Evolutionary conservation across 2,329 filamentous ascomycete genomes (phyloP).

Genomic region (Teratosphaeria zuluensis): DNA sequence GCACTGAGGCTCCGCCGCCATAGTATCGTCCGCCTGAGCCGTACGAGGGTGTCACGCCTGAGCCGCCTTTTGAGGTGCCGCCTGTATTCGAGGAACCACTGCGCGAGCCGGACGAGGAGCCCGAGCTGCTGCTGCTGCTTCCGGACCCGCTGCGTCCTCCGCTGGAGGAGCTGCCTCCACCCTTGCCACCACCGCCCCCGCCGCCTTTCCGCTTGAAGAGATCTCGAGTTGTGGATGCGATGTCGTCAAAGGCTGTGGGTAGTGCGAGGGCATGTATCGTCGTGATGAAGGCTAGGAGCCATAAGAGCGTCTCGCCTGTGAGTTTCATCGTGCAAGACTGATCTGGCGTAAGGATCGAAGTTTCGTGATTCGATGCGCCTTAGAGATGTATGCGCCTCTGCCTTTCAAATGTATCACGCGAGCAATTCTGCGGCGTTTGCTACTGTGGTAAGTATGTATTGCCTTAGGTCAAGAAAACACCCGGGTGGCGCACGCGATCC

Average conservation of each 20-base stretch:
- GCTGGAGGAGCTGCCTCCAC: constrained; percentile 23
- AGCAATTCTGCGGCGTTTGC: background rate
- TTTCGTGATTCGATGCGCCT: background rate
- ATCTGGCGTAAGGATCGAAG: background rate
- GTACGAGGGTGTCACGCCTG: background rate
- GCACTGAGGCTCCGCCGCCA: background rate
- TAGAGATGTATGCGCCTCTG: background rate
- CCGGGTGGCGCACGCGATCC: background rate
- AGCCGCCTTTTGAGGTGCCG: background rate
- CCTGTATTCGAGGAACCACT: background rate
- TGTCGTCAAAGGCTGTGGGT: constrained; percentile 7
- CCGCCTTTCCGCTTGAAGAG: constrained; percentile 39
- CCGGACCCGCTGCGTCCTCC: constrained; percentile 13
- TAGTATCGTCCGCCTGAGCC: background rate
- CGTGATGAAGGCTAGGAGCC: constrained; percentile 21
- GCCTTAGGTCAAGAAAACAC: background rate
- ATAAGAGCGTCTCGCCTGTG: constrained; percentile 11
- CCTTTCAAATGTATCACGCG: background rate
- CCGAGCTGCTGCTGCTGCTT: constrained; percentile 7
- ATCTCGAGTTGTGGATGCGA: background rate
- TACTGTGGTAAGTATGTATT: background rate
- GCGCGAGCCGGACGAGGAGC: constrained; percentile 6
- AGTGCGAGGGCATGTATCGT: constrained; percentile 23
- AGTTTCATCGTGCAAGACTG: background rate
- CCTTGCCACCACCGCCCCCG: constrained; percentile 34